Evolutionary conservation across 805 yeast species (phyloP), one percentile per base, ranked within the genome.

Genomic region (Zygoascus ofunaensis): DNA sequence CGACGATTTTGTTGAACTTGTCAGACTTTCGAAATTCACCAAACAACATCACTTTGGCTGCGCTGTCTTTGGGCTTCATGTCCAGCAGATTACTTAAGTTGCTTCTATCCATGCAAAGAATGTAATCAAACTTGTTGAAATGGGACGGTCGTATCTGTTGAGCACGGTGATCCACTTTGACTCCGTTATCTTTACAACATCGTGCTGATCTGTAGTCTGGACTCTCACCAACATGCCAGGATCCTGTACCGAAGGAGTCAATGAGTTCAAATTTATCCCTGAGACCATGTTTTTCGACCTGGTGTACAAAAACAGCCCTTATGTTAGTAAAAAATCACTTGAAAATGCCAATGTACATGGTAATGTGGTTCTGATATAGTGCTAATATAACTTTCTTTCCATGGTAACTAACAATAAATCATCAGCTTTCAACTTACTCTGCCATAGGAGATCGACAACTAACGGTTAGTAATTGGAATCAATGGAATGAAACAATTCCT

Each of bases 381-480:
- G 8, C 36, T 14, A 14, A 26, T 26, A 26, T 26, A 8, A 26
- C 21, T 19, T n/a, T 21, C 35, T 30, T 7, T 20, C 12, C 23
- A 4, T 24, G n/a, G 17, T 34, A n/a, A 8, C 15, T 7, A 15
- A 17, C 14, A 19, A 33, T 18, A 19, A 5, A 4, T 52, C n/a
- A n/a, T n/a, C n/a, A n/a, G n/a, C n/a, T n/a, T n/a, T n/a, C n/a
- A n/a, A n/a, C 64, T 42, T 52, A 61, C 65, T 90, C 97, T 0
- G 97, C 97, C 97, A 89, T 90, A 12, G 97, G 97, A 2, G 96
- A 87, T 40, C 97, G 89, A 58, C 97, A 87, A 19, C 84, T 79
- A 32, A n/a, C 10, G 22, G 36, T 44, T 21, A 42, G 45, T 20
- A 39, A 7, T 12, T 30, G 22, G 14, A 19, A 26, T 33, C 8